Base-by-base conservation (phyloP, 2,329 filamentous ascomycete genomes). In the Pyrenochaeta sp. region DNA sequence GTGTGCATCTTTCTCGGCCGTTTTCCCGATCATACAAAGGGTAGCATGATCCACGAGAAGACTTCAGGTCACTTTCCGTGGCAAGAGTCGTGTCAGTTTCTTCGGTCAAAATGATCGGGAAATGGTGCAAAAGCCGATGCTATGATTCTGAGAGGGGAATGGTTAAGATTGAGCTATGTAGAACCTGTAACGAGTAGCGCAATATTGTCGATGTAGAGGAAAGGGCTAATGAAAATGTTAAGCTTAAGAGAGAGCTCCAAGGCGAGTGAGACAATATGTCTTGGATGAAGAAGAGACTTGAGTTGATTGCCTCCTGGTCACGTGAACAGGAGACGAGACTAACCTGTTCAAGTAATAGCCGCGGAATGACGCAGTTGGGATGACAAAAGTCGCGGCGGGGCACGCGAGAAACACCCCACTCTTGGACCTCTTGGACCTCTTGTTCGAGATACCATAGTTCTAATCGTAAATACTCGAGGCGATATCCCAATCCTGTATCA, bases 381-480 rank as follows among this genome's bases (percentile, higher is more conserved):
- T 49, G 46, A 49, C 46, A 47, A 50, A 44, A 32, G 18, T 9
- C 14, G 24, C 35, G 34, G 48, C 41, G 48, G 48, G 48, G 48
- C 41, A 51, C 28, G 15, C 18, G 9, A 38, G n/a, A n/a, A n/a
- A 11, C 21, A 35, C 44, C 48, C 44, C 44, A 48, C 48, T 42
- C 32, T 38, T 22, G 29, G 17, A 32, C 10, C 8, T 22, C 2
- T 20, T 22, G 31, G 4, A 22, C 24, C 10, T n/a, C n/a, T n/a
- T n/a, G n/a, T n/a, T n/a, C n/a, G n/a, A n/a, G n/a, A n/a, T n/a
- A n/a, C n/a, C n/a, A n/a, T n/a, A n/a, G n/a, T n/a, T n/a, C n/a
- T n/a, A n/a, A n/a, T n/a, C 11, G 18, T 31, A 22, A 18, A 6
- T 17, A 31, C 27, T 20, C 19, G 35, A 13, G 22, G 7, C n/a